phyloP scores from a whole-genome alignment of 2,329 filamentous ascomycete species.

The Penicillium sp. region DNA sequence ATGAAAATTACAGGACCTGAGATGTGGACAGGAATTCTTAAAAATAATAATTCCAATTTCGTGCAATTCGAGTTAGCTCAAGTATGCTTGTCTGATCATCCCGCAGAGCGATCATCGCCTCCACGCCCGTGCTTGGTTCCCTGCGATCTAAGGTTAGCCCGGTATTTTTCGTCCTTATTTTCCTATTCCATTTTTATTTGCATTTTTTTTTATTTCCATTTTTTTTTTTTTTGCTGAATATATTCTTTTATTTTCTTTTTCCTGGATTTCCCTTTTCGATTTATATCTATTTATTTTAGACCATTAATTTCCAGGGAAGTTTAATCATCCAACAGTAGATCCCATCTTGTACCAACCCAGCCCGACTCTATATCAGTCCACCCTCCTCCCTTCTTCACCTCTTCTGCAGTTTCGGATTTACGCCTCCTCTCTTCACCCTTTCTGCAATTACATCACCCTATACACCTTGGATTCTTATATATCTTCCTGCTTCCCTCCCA shows the following conservation, averaged over 20 bases:
- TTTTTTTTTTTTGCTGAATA: background rate
- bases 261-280: background rate
- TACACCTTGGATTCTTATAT: slow-evolving; percentile 17
- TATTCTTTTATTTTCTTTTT: slow-evolving; percentile 2
- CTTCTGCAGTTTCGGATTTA: slow-evolving; percentile 6
- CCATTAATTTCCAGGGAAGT: slow-evolving; percentile 23
- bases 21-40: too few relatives aligned
- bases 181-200: slow-evolving; percentile 4
- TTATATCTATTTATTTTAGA: slow-evolving; percentile 13
- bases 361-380: slow-evolving; percentile 31
- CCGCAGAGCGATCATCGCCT: slow-evolving; percentile 27
- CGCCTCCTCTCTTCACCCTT: slow-evolving; percentile 5
- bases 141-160: slow-evolving; percentile 25
- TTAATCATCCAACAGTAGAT: slow-evolving; percentile 28
- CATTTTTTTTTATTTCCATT: slow-evolving; percentile 3
- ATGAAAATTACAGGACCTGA: background rate
- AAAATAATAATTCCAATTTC: too few relatives aligned
- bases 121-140: slow-evolving; percentile 26
- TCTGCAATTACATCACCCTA: slow-evolving; percentile 12
- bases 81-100: slow-evolving; percentile 29
- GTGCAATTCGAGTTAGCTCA: slow-evolving; percentile 1
- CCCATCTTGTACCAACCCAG: slow-evolving; percentile 24
- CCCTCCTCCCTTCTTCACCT: slow-evolving; percentile 26
- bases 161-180: slow-evolving; percentile 15
- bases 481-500: slow-evolving; percentile 6